Conservation (phyloP, 192 early-diverging fungal genomes). For the Backusella psychrophila region DNA sequence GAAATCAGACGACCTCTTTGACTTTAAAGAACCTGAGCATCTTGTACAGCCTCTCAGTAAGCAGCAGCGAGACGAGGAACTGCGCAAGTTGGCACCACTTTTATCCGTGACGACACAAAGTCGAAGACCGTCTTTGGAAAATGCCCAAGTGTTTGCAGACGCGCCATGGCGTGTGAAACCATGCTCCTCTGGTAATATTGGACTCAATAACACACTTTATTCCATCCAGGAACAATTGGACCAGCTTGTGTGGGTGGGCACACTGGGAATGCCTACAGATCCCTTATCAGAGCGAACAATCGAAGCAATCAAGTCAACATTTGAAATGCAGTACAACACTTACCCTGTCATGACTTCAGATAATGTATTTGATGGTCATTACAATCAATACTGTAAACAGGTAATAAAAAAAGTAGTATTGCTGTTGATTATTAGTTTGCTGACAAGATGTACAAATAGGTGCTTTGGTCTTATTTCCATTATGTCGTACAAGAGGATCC, state of each 20-base stretch:
- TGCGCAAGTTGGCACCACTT: conserved; percentile 5
- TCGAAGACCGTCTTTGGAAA: conserved; percentile 33
- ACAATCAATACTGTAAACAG: conserved; percentile 90
- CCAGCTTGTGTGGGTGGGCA: conserved; percentile 73
- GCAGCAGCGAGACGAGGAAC: neutral
- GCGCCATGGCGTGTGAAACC: conserved; percentile 67
- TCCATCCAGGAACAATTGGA: conserved; percentile 55
- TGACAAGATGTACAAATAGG: conserved; percentile 44
- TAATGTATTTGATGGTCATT: conserved; percentile 51
- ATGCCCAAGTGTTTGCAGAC: conserved; percentile 39
- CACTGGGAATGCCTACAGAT: conserved; percentile 68
- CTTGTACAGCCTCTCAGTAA: conserved; percentile 40
- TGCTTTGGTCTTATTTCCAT: conserved; percentile 97
- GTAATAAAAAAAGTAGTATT: conserved; percentile 30
- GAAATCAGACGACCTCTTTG: conserved; percentile 39
- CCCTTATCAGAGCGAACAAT: conserved; percentile 58
- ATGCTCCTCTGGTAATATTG: conserved; percentile 82
- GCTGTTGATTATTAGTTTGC: neutral
- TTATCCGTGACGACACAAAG: neutral
- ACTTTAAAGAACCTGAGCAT: conserved; percentile 19
- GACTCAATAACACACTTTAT: conserved; percentile 90
- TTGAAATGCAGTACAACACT: conserved; percentile 62
- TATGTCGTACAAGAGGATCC: conserved; percentile 91
- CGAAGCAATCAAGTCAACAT: conserved; percentile 55
- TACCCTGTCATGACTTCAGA: conserved; percentile 82